phyloP scores from a whole-genome alignment of 805 yeast genomes.

The Starmerella bacillaris region DNA sequence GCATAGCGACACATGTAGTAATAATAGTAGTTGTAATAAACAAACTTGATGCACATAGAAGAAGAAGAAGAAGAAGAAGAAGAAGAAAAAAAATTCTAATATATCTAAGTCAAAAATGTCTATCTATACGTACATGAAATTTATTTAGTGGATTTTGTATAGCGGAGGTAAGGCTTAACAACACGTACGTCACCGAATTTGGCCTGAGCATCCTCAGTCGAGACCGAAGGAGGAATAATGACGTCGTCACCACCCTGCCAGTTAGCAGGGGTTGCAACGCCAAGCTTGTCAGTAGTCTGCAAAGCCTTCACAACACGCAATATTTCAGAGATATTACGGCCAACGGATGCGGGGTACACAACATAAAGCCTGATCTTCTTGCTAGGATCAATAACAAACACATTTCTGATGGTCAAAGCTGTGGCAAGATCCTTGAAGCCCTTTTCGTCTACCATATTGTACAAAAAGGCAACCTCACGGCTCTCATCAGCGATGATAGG shows the following conservation, averaged over 20 bases:
- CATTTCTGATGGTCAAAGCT: slow-evolving; percentile 84
- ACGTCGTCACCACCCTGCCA: slow-evolving; percentile 86
- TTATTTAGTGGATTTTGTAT: slow-evolving; percentile 24
- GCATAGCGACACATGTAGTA: too few species aligned
- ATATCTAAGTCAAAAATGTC: too few species aligned
- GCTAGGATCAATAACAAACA: slow-evolving; percentile 74
- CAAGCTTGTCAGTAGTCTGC: slow-evolving; percentile 55
- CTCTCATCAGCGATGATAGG: slow-evolving; percentile 83
- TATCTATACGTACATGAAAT: not conserved
- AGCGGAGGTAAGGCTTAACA: slow-evolving; percentile 82
- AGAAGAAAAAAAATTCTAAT: not conserved
- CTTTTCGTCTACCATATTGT: slow-evolving; percentile 77
- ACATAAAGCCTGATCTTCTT: slow-evolving; percentile 75
- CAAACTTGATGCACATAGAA: too few species aligned
- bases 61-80: not conserved
- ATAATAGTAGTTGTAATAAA: too few species aligned
- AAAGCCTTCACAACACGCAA: slow-evolving; percentile 77
- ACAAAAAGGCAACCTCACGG: slow-evolving; percentile 64
- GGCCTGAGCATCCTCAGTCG: slow-evolving; percentile 58
- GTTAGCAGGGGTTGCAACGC: slow-evolving; percentile 80
- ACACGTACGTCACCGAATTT: slow-evolving; percentile 74
- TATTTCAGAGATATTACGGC: slow-evolving; percentile 86
- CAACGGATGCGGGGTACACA: slow-evolving; percentile 85
- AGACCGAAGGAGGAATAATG: slow-evolving; percentile 72
- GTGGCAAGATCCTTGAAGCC: slow-evolving; percentile 56